Evolutionary conservation across 2,329 filamentous ascomycete genomes (phyloP).

Genomic region (Hymenoscyphus scutula): DNA sequence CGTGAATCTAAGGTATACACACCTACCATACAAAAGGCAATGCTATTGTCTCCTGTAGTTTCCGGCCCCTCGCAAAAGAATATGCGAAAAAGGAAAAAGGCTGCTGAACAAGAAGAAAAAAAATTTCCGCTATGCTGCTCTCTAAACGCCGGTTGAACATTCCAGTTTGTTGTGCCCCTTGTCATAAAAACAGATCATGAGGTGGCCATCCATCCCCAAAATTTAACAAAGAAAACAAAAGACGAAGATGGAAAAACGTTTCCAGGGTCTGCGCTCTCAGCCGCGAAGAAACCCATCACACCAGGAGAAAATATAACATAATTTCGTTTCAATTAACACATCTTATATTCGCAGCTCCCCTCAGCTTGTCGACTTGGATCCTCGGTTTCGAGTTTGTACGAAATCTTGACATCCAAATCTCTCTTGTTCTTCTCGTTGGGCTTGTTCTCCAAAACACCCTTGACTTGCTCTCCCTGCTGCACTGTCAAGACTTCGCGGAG

Average conservation of each 20-base stretch:
- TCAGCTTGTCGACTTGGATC: slow-evolving; percentile 67
- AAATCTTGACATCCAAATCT: slow-evolving; percentile 87
- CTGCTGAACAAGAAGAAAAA: slow-evolving; percentile 1
- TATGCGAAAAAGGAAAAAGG: not conserved
- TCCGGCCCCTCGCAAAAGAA: not conserved
- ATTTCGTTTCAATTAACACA: slow-evolving; percentile 51
- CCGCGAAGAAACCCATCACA: slow-evolving; percentile 32
- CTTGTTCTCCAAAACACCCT: slow-evolving; percentile 72
- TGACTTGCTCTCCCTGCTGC: slow-evolving; percentile 78
- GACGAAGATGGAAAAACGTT: slow-evolving; percentile 7
- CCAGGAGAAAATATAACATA: slow-evolving; percentile 7
- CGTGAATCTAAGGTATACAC: not conserved
- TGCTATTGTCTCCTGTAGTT: not conserved
- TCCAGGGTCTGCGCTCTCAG: slow-evolving; percentile 37
- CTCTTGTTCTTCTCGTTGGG: slow-evolving; percentile 93
- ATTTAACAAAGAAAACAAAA: too few species aligned
- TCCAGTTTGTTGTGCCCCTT: slow-evolving; percentile 3
- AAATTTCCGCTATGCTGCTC: slow-evolving; percentile 2
- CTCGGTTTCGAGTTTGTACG: slow-evolving; percentile 75
- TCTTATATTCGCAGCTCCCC: slow-evolving; percentile 77
- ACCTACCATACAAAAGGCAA: slow-evolving; percentile 4
- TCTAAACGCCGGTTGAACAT: slow-evolving; percentile 5
- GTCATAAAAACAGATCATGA: not conserved
- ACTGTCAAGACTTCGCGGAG: slow-evolving; percentile 90
- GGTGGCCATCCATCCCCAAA: too few species aligned